Evolutionary conservation across 2,329 filamentous ascomycete species (phyloP), one percentile per base, ranked within the genome.

Genomic region (Chalaropsis thielavioides): DNA sequence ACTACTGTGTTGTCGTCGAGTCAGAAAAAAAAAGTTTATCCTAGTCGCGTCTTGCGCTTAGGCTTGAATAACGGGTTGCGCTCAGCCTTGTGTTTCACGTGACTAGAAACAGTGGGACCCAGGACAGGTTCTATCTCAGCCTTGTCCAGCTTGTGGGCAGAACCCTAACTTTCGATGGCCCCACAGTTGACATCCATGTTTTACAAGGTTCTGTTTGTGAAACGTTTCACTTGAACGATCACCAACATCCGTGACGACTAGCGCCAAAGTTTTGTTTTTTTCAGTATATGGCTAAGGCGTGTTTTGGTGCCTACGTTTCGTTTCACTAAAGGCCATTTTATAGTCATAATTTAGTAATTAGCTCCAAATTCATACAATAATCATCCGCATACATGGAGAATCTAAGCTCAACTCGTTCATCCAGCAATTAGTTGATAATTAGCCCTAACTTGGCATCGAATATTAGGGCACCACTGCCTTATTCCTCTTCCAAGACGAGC

Each of bases 81-180:
- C 64, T 49, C 64, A 66, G 64, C 64, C 64, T 62, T 59, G 60
- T 58, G 10, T 4, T 1, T 49, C 63, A 64, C 63, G 54, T 64
- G 63, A 64, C 31, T 1, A 11, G 0, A 44, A 13, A 27, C 24
- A 56, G 51, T 31, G 51, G 51, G 22, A 31, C 51, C 51, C 1
- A 13, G 35, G 35, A 38, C 46, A 2, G 11, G 27, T 5, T n/a
- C 7, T 38, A 3, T 10, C 17, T 58, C 61, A 62, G 61, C 61
- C 61, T 62, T 62, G 61, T 49, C n/a, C 10, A 11, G 43, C 17
- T 46, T 40, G 35, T 60, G 35, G 56, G n/a, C 24, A 15, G 3
- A 41, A n/a, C 8, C 6, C 31, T 40, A 60, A 38, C 1, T 22
- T 13, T 2, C 10, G 4, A 27, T 7, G 22, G 15, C 46, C 46